Evolutionary conservation across 495 filamentous ascomycete genomes (phyloP).

Genomic region (Trichocladium antarcticum): DNA sequence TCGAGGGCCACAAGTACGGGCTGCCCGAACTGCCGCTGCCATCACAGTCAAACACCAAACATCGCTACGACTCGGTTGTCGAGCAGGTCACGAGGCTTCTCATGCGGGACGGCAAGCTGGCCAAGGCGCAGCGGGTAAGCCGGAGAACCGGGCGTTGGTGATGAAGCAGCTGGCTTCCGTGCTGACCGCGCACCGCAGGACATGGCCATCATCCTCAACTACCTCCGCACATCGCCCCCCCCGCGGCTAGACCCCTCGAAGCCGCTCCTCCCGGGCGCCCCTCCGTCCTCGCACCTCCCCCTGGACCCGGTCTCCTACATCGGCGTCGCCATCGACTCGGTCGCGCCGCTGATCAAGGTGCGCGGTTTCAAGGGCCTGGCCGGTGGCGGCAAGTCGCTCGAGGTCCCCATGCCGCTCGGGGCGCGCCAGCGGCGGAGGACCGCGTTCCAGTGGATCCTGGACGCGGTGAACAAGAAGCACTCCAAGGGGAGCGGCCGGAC

Average conservation of each 20-base stretch:
- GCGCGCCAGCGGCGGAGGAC: slow-evolving; percentile 61
- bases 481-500: slow-evolving; percentile 50
- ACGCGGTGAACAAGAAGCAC: slow-evolving; percentile 59
- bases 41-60: slow-evolving; percentile 50
- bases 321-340: slow-evolving; percentile 82
- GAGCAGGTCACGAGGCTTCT: slow-evolving; percentile 78
- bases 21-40: slow-evolving; percentile 56
- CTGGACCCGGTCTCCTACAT: slow-evolving; percentile 70
- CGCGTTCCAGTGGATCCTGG: slow-evolving; percentile 81
- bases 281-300: slow-evolving; percentile 61
- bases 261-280: slow-evolving; percentile 61
- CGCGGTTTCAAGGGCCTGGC: slow-evolving; percentile 62
- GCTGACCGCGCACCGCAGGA: slow-evolving; percentile 41
- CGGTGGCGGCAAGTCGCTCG: slow-evolving; percentile 74
- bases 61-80: slow-evolving; percentile 72
- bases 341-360: slow-evolving; percentile 80
- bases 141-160: too few species aligned
- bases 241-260: slow-evolving; percentile 56
- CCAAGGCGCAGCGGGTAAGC: slow-evolving; percentile 67
- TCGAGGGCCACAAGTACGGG: slow-evolving; percentile 60
- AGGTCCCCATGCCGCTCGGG: slow-evolving; percentile 66
- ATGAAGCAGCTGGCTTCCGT: too few species aligned
- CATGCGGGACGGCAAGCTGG: slow-evolving; percentile 82
- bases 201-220: slow-evolving; percentile 72
- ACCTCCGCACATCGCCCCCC: slow-evolving; percentile 72